Evolutionary conservation across 169 alveolate genomes (phyloP).

Genomic region (Plasmodium inui): DNA sequence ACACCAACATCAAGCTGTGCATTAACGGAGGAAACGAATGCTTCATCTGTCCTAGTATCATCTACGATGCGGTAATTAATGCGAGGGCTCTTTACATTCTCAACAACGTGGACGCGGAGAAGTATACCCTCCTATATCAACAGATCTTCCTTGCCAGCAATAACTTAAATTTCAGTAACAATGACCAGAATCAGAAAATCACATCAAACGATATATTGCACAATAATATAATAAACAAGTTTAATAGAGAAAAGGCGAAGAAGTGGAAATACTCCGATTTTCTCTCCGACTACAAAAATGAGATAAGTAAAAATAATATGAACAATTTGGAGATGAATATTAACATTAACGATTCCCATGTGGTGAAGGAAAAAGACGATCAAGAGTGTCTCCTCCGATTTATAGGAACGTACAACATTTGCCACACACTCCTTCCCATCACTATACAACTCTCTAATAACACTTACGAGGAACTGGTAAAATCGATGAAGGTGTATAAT

Average conservation of each 20-base stretch:
- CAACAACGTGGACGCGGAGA: conserved; percentile 66
- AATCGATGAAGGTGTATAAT: conserved; percentile 70
- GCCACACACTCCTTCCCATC: conserved; percentile 44
- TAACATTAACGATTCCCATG: conserved; percentile 41
- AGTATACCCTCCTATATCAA: conserved; percentile 42
- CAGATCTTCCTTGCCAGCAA: conserved; percentile 56
- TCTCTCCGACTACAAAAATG: conserved; percentile 53
- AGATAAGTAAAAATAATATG: conserved; percentile 70
- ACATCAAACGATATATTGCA: conserved; percentile 21
- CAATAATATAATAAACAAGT: conserved; percentile 50
- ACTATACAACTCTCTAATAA: conserved; percentile 58
- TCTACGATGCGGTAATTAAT: conserved; percentile 66
- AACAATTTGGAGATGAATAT: conserved; percentile 64
- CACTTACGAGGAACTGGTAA: conserved; percentile 32
- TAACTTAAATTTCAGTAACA: conserved; percentile 23
- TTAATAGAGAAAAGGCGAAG: not conserved
- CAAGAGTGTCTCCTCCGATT: conserved; percentile 63
- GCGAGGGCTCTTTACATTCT: conserved; percentile 57
- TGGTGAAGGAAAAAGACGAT: conserved; percentile 58
- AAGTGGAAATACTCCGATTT: conserved; percentile 24
- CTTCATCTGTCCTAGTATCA: conserved; percentile 68
- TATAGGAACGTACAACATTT: conserved; percentile 61
- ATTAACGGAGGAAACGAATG: conserved; percentile 84
- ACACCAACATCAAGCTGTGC: conserved; percentile 82
- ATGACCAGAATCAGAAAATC: conserved; percentile 32